Evolutionary conservation across 2,329 filamentous ascomycete genomes (phyloP).

Genomic region (Hymenotorrendiella dingleyae): DNA sequence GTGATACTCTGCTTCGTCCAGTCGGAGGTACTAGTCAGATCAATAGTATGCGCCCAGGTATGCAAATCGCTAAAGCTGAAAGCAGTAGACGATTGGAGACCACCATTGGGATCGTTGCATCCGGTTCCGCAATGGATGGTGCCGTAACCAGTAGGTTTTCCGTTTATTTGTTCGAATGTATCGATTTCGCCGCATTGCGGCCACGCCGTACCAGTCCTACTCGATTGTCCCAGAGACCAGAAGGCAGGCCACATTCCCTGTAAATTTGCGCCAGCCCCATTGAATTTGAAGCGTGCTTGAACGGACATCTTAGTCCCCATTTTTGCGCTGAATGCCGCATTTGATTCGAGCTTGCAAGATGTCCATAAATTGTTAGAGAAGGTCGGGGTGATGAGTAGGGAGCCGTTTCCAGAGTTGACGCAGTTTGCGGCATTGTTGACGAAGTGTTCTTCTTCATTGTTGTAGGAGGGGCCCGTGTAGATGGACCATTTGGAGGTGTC

Average conservation of each 20-base stretch:
- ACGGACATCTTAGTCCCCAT: conserved; percentile 17
- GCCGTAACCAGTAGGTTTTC: conserved; percentile 9
- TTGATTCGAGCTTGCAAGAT: conserved; percentile 20
- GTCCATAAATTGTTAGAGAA: conserved; percentile 14
- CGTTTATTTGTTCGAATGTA: conserved; percentile 22
- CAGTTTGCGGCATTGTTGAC: conserved; percentile 13
- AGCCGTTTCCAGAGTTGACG: conserved; percentile 7
- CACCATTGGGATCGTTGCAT: conserved; percentile 16
- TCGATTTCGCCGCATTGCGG: conserved; percentile 23
- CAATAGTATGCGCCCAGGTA: conserved; percentile 20
- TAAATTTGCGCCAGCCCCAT: conserved; percentile 7
- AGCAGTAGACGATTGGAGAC: conserved; percentile 4
- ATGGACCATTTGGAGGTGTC: conserved; percentile 15
- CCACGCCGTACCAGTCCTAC: conserved; percentile 15
- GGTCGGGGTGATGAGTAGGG: conserved; percentile 18
- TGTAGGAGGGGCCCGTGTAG: conserved; percentile 13
- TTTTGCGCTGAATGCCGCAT: conserved; percentile 8
- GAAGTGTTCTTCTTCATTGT: conserved; percentile 21
- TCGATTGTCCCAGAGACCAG: conserved; percentile 17
- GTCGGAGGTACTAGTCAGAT: conserved; percentile 13
- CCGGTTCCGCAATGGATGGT: conserved; percentile 18
- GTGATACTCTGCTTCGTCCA: conserved; percentile 21
- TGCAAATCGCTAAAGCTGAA: conserved; percentile 17
- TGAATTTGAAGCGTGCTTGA: conserved; percentile 18
- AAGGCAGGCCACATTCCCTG: conserved; percentile 25